Conservation (phyloP, 805 yeast species). For the Saccharomycopsis capsularis region DNA sequence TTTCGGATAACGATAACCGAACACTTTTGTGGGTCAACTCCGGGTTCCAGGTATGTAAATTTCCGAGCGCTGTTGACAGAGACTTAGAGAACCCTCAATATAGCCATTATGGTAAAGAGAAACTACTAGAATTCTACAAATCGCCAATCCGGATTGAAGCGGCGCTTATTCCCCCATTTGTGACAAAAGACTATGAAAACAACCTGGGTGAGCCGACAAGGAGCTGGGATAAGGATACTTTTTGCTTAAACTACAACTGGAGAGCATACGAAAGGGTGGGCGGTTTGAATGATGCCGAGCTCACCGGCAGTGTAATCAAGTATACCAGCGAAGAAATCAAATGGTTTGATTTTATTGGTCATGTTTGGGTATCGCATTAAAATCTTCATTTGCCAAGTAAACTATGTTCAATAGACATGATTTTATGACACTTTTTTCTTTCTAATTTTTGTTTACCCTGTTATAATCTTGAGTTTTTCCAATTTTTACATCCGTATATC, state of each 20-base stretch:
- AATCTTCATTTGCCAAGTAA: no score
- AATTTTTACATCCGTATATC: no score
- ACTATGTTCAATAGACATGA: no score
- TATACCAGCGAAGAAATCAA: constrained; percentile 2
- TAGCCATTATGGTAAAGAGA: constrained; percentile 22
- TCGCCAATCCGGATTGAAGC: constrained; percentile 37
- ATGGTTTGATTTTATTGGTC: constrained; percentile 12
- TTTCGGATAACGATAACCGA: constrained; percentile 41
- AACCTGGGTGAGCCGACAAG: constrained; percentile 22
- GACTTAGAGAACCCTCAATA: constrained; percentile 29
- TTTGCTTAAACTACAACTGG: constrained; percentile 47
- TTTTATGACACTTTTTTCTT: no score
- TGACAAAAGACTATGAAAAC: constrained; percentile 31
- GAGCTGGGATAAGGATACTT: constrained; percentile 40
- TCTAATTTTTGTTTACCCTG: no score
- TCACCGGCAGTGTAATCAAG: constrained; percentile 7
- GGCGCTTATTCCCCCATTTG: constrained; percentile 47
- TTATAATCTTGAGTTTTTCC: no score
- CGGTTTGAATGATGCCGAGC: background rate
- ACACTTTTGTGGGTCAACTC: constrained; percentile 51
- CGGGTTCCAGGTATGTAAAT: constrained; percentile 44
- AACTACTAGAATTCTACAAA: constrained; percentile 29
- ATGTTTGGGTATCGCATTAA: constrained; percentile 11
- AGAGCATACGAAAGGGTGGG: constrained; percentile 47
- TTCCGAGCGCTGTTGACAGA: constrained; percentile 31